Evolutionary conservation across 2,329 filamentous ascomycete species (phyloP), one percentile per base, ranked within the genome.

Genomic region (Fusarium metavorans): DNA sequence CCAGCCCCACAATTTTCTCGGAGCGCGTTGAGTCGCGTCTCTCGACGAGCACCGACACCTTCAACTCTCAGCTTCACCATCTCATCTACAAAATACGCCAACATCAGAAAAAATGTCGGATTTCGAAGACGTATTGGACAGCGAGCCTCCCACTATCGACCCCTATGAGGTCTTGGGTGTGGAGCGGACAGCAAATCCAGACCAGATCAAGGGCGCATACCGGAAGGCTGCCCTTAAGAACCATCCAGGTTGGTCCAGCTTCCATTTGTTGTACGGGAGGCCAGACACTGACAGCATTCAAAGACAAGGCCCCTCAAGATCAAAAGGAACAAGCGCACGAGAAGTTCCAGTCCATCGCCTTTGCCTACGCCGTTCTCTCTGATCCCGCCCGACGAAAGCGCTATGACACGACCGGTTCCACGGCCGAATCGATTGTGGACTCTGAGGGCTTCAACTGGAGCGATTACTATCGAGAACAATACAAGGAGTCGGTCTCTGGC

Each of bases 281-380:
- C 6, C 14, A 25, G 14, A 45, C 71, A 60, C 80, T 80, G 27
- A 78, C 60, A 37, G 4, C 41, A 52, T n/a, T 50, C 6, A 58
- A 68, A 93, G 95, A 98, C 88, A 98, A 98, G 86, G 94, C 92
- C 5, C 76, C 90, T 18, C 87, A 89, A 1, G 88, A 91, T 25
- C 85, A 92, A 62, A 95, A 94, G 80, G 88, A 92, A 30, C 85
- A 88, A 48, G 96, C 97, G 2, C 92, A 98, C 77, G 87, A 88
- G 70, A 92, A 90, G 64, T 99, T 99, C 82, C 97, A 99, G 83
- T 88, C 93, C 77, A 92, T 99, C 77, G 96, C 96, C 27, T 96
- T 98, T 79, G 96, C 97, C 62, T 98, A 98, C 81, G 96, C 95
- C 37, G 90, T 99, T 59, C 93, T 99, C 39, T 98, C 94, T 35